Base-by-base conservation (phyloP, 1,284 basidiomycete species). In the Trichosporon asahii region DNA sequence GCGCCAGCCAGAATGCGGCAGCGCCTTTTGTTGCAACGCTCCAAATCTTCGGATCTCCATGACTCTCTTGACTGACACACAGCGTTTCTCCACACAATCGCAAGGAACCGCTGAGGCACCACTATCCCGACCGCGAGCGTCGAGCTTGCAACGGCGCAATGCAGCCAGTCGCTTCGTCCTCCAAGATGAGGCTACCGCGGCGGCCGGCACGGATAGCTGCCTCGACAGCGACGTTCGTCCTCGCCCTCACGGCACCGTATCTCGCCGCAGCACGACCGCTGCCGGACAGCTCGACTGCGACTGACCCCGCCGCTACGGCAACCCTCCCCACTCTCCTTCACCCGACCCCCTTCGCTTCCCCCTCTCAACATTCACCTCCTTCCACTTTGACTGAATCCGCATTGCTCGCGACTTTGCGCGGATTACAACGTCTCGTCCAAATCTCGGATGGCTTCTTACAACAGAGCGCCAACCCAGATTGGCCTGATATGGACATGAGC, bases 231-330 rank as follows among this genome's bases (percentile, higher is more conserved):
- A 65, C 73, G 2, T 74, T 77, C 29, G 73, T 76, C 29, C 66
- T 79, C 57, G 53, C 77, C 31, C 75, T 78, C 23, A 72, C 73
- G 21, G 66, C 75, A 25, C 80, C 80, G 5, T 75, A 76, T 60
- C 68, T 80, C 57, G 73, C 72, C 3, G 66, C 74, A 7, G 76
- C 78, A 18, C 57, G 57, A 61, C 57, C 57, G 18, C 15, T 61
- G 18, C 57, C 57, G 23, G 27, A n/a, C 29, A 18, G 15, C 15
- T 61, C 57, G 27, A 15, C 15, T 11, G 27, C 57, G 27, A 15
- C 15, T 11, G 27, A 29, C 57, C 23, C 57, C 7, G 27, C 27
- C 18, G 27, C 18, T n/a, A 9, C 57, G 21, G 6, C 29, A 7
- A 61, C 57, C 14, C 29, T 15, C 4, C 57, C 69, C 66, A 44